Percentiles rank a stretch among this genome's conserved stretches.
Conservation (phyloP, 2,329 filamentous ascomycete species). For the Penicillium sp. region DNA sequence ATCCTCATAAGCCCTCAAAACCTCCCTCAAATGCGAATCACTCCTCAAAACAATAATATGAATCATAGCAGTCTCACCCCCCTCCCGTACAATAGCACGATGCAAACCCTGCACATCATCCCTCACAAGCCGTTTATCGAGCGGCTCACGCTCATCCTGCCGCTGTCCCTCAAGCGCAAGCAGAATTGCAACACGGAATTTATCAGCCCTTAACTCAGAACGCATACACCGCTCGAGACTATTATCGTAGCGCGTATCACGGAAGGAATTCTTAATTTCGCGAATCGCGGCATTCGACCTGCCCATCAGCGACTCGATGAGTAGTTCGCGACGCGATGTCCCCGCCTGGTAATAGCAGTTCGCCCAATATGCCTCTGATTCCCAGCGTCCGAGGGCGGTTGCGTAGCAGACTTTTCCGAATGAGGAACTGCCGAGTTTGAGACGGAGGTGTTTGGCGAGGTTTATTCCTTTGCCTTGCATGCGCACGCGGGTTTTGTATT, state of each 20-base stretch:
- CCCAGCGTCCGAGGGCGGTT: slow-evolving; percentile 84
- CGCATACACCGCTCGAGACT: slow-evolving; percentile 82
- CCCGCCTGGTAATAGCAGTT: slow-evolving; percentile 97
- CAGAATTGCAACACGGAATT: slow-evolving; percentile 87
- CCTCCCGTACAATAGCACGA: slow-evolving; percentile 66
- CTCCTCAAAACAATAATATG: slow-evolving; percentile 77
- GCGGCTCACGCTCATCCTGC: slow-evolving; percentile 74
- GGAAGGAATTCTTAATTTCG: slow-evolving; percentile 83
- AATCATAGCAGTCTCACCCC: slow-evolving; percentile 86
- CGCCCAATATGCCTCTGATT: slow-evolving; percentile 94
- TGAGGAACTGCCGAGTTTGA: slow-evolving; percentile 49
- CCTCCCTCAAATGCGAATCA: slow-evolving; percentile 77
- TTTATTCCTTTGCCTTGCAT: slow-evolving; percentile 51
- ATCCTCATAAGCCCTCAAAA: slow-evolving; percentile 73
- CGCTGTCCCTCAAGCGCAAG: slow-evolving; percentile 77
- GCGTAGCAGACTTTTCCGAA: slow-evolving; percentile 92
- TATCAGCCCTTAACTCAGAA: slow-evolving; percentile 89
- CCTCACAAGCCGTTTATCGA: slow-evolving; percentile 62
- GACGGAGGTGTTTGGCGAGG: slow-evolving; percentile 52
- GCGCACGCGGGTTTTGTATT: slow-evolving; percentile 90
- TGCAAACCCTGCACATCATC: slow-evolving; percentile 73
- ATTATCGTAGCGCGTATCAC: slow-evolving; percentile 87
- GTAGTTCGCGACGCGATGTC: slow-evolving; percentile 77
- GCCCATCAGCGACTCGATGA: slow-evolving; percentile 92
- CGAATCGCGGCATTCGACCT: slow-evolving; percentile 83